Conservation (phyloP, 129 eudicot genomes). For the Pseudognaphalium luteoalbum region DNA sequence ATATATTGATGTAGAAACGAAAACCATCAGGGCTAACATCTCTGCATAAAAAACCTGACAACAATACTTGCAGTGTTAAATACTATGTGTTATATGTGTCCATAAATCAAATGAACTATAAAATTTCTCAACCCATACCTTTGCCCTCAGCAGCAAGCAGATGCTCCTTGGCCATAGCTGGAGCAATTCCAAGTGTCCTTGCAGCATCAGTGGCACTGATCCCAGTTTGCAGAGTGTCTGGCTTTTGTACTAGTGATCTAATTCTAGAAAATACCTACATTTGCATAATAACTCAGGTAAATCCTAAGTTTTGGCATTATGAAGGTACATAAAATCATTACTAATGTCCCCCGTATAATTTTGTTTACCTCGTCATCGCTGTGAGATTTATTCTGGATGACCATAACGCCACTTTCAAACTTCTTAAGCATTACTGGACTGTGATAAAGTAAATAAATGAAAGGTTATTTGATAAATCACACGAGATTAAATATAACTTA, state of each 20-base stretch:
- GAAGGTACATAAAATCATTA: constrained; percentile 4
- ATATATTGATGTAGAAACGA: constrained; percentile 77
- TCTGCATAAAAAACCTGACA: constrained; percentile 87
- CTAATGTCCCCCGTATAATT: not conserved
- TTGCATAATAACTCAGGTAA: constrained; percentile 10
- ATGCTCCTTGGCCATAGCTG: constrained; percentile 98
- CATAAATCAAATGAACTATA: not conserved
- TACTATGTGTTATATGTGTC: not conserved
- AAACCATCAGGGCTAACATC: constrained; percentile 98
- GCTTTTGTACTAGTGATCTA: constrained; percentile 54
- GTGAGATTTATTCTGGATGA: constrained; percentile 82
- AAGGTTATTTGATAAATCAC: not conserved
- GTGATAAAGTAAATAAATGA: not conserved
- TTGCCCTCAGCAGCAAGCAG: constrained; percentile 89
- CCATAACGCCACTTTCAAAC: constrained; percentile 99
- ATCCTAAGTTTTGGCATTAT: constrained; percentile 7
- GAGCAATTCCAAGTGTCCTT: constrained; percentile 90
- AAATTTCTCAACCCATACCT: constrained; percentile 43
- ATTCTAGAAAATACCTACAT: constrained; percentile 74
- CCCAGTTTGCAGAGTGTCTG: constrained; percentile 68
- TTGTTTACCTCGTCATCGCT: constrained; percentile 83
- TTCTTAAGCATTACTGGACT: constrained; percentile 92
- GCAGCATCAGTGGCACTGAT: constrained; percentile 94
- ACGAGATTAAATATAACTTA: not conserved
- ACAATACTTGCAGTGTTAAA: constrained; percentile 10